These are phyloP conservation scores for Penicillium brevicompactum DNA, from an alignment of 2,329 filamentous ascomycete species.

Conservation along the genomic window DNA sequence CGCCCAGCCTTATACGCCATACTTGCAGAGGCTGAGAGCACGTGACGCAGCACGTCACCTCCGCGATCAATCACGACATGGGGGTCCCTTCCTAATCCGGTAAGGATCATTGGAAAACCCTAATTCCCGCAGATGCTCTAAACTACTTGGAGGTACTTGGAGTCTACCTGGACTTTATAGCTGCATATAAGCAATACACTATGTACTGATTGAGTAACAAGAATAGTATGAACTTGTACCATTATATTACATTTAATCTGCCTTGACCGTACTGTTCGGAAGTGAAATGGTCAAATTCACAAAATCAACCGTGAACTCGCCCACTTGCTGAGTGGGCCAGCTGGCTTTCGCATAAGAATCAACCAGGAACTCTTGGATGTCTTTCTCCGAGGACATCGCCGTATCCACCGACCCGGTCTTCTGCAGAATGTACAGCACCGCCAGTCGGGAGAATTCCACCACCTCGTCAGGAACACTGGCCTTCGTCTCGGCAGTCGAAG, in stretches of 20 bases:
- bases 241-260: slow-evolving; percentile 4
- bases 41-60: slow-evolving; percentile 27
- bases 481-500: background rate
- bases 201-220: too few relatives aligned
- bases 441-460: slow-evolving; percentile 39
- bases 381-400: slow-evolving; percentile 31
- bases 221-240: too few relatives aligned
- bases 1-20: slow-evolving; percentile 2
- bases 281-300: slow-evolving; percentile 37
- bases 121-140: background rate
- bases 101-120: background rate
- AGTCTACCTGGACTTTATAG: too few relatives aligned
- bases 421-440: slow-evolving; percentile 46
- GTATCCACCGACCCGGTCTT: slow-evolving; percentile 34
- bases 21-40: slow-evolving; percentile 9
- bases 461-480: slow-evolving; percentile 22
- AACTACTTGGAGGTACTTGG: too few relatives aligned
- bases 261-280: slow-evolving; percentile 29
- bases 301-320: slow-evolving; percentile 39
- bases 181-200: too few relatives aligned
- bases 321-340: slow-evolving; percentile 21
- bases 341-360: slow-evolving; percentile 26
- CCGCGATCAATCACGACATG: slow-evolving; percentile 26
- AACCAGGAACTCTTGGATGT: slow-evolving; percentile 36
- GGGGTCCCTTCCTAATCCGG: slow-evolving; percentile 1